phyloP scores from a whole-genome alignment of 1,284 basidiomycete genomes.

The Peniophora sp. region DNA sequence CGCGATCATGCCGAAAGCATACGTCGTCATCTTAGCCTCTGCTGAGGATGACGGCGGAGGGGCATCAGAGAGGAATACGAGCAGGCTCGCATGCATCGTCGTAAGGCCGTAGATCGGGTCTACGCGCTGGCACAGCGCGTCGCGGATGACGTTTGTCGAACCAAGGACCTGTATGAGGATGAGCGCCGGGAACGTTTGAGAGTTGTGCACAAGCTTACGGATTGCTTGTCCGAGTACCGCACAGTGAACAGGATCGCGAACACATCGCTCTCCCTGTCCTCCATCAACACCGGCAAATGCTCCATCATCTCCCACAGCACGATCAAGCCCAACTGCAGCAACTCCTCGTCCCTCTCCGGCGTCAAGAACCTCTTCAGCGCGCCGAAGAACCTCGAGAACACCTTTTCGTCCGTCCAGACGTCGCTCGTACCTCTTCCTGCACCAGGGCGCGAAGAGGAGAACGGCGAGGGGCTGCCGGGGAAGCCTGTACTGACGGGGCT shows the following conservation, averaged over 20 bases:
- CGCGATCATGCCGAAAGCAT: slow-evolving; percentile 74
- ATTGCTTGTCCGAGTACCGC: slow-evolving; percentile 60
- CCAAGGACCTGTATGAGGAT: slow-evolving; percentile 47
- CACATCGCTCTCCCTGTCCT: slow-evolving; percentile 65
- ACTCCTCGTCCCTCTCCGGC: slow-evolving; percentile 41
- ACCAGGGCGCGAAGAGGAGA: slow-evolving; percentile 23
- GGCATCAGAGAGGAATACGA: slow-evolving; percentile 50
- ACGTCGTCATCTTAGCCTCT: slow-evolving; percentile 54
- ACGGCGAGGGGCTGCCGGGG: slow-evolving; percentile 26
- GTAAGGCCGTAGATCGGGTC: slow-evolving; percentile 80
- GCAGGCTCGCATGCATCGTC: slow-evolving; percentile 64
- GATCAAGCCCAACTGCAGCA: slow-evolving; percentile 7
- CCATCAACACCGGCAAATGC: slow-evolving; percentile 66
- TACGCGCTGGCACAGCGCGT: slow-evolving; percentile 57
- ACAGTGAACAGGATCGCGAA: slow-evolving; percentile 56
- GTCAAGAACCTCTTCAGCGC: slow-evolving; percentile 54
- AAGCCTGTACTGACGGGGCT: slow-evolving; percentile 19
- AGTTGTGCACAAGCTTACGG: slow-evolving; percentile 39
- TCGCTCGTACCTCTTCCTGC: slow-evolving; percentile 29
- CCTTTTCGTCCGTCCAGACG: slow-evolving; percentile 56
- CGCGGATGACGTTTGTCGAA: slow-evolving; percentile 72
- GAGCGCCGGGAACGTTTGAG: background rate
- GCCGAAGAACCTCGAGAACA: slow-evolving; percentile 57
- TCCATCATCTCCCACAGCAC: slow-evolving; percentile 46
- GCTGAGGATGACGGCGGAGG: slow-evolving; percentile 30